phyloP scores from a whole-genome alignment of 2,329 filamentous ascomycete genomes.

The Aspergillus tanneri region DNA sequence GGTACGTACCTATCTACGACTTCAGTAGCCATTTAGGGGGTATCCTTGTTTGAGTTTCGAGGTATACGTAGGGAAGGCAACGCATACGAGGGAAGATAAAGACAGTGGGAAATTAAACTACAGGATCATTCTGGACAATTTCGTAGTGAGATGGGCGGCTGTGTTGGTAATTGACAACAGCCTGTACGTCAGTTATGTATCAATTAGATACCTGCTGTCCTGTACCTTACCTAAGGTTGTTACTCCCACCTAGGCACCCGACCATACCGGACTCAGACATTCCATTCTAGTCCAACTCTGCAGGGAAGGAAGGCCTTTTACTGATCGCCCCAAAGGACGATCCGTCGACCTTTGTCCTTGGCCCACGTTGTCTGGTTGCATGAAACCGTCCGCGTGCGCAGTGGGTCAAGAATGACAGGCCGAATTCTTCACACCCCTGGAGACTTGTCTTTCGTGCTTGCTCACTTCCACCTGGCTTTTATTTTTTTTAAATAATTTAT shows the following conservation, averaged over 20 bases:
- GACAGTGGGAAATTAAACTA: neutral
- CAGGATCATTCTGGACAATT: too few species aligned
- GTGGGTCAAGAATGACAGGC: slow-evolving; percentile 41
- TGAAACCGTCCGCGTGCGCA: slow-evolving; percentile 40
- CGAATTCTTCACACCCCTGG: slow-evolving; percentile 33
- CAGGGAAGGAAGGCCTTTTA: slow-evolving; percentile 24
- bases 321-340: slow-evolving; percentile 27
- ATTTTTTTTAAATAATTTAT: slow-evolving; percentile 1
- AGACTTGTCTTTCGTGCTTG: slow-evolving; percentile 12
- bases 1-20: too few species aligned
- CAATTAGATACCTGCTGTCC: too few species aligned
- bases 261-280: slow-evolving; percentile 2
- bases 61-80: neutral
- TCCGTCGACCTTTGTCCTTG: slow-evolving; percentile 28
- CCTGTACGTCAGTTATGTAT: too few species aligned
- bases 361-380: slow-evolving; percentile 42
- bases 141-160: too few species aligned
- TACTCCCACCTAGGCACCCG: too few species aligned
- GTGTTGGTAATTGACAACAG: too few species aligned
- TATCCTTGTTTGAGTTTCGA: neutral
- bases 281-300: slow-evolving; percentile 17
- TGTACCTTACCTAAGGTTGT: too few species aligned
- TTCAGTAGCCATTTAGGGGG: neutral
- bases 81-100: neutral
- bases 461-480: slow-evolving; percentile 7